Evolutionary conservation across 2,329 filamentous ascomycete genomes (phyloP).

Genomic region (Fusarium sterilihyphosum): DNA sequence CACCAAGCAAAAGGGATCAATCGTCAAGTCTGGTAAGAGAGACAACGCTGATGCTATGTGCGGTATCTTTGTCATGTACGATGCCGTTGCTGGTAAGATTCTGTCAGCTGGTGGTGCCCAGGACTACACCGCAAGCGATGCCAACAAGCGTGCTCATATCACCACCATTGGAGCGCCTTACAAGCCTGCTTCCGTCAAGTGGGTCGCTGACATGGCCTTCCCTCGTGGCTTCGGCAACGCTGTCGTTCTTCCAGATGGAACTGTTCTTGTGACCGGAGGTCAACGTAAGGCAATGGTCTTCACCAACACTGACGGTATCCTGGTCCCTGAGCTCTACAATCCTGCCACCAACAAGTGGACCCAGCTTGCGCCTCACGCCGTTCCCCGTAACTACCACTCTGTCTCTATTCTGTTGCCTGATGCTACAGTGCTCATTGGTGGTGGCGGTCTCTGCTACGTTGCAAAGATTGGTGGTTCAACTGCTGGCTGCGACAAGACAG

Average conservation of each 20-base stretch:
- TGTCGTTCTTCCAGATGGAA: conserved; percentile 58
- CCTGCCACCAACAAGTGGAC: conserved; percentile 54
- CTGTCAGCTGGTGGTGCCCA: conserved; percentile 59
- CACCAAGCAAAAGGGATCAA: conserved; percentile 53
- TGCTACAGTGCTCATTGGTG: conserved; percentile 60
- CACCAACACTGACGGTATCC: conserved; percentile 53
- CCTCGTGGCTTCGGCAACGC: conserved; percentile 54
- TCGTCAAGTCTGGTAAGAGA: conserved; percentile 37
- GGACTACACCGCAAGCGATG: conserved; percentile 53
- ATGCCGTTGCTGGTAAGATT: conserved; percentile 66
- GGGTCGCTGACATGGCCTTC: conserved; percentile 47
- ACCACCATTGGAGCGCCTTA: conserved; percentile 54
- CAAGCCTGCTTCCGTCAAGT: conserved; percentile 25
- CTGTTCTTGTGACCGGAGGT: conserved; percentile 50
- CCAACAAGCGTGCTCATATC: conserved; percentile 56
- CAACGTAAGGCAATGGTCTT: conserved; percentile 55
- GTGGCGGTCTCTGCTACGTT: conserved; percentile 62
- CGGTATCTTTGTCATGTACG: conserved; percentile 64
- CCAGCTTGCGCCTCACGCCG: conserved; percentile 49
- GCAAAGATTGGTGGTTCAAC: conserved; percentile 41
- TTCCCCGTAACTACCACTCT: conserved; percentile 61
- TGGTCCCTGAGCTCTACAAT: conserved; percentile 58
- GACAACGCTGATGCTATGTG: conserved; percentile 60
- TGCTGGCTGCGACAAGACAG: conserved; percentile 44
- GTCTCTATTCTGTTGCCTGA: conserved; percentile 60